phyloP scores from a whole-genome alignment of 2,329 filamentous ascomycete genomes.

The Aureobasidium subglaciale region DNA sequence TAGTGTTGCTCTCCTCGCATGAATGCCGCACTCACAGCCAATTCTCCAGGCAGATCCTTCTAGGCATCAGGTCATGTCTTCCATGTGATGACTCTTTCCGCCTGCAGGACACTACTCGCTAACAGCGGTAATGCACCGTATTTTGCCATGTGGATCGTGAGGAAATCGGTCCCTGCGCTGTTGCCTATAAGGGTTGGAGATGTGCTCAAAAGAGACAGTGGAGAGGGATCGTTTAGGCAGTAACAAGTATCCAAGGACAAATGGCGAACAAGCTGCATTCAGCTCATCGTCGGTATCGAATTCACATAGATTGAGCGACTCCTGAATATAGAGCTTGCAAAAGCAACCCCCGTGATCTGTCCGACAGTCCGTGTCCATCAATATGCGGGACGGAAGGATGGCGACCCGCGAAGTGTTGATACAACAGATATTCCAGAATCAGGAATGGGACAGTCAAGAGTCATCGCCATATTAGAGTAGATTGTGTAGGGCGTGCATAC shows the following conservation, averaged over 20 bases:
- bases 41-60: not conserved
- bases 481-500: no score
- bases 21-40: not conserved
- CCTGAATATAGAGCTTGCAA: not conserved
- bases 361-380: not conserved
- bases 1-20: not conserved
- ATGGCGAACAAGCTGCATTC: not conserved
- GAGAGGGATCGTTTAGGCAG: no score
- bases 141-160: not conserved
- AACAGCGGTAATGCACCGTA: not conserved
- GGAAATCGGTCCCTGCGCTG: not conserved
- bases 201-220: not conserved
- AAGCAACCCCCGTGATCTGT: not conserved
- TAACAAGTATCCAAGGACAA: no score
- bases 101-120: not conserved
- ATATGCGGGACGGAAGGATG: not conserved
- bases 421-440: no score
- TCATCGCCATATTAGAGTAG: no score
- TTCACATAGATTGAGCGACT: no score
- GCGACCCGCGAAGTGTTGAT: not conserved
- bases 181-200: no score
- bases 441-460: not conserved
- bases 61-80: not conserved
- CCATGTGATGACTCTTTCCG: no score
- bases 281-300: not conserved